Evolutionary conservation across 192 early-diverging fungal genomes (phyloP), one percentile per base, ranked within the genome.

Genomic region (Rhizophagus sp.): DNA sequence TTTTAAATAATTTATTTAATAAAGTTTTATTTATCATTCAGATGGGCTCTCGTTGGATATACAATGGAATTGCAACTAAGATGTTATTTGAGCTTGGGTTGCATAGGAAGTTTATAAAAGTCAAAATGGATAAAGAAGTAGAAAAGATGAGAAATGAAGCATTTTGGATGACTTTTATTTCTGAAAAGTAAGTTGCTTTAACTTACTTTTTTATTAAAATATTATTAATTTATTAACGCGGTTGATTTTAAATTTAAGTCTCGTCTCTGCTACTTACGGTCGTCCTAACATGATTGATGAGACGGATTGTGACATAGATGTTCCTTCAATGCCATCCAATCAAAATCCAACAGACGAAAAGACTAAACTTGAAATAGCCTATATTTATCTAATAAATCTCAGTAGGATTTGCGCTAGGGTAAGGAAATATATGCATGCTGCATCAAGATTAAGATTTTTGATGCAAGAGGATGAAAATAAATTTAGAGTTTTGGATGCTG

Each of bases 281-380:
- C 75, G 75, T 39, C 75, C 75, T 17, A 76, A 76, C 34, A 76
- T 76, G 75, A 76, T 76, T 22, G 75, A 76, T 24, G 75, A 76
- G 27, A 64, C 41, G 62, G 75, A 76, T 39, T 76, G 75, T 36
- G 61, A 76, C 34, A 19, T 76, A 13, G 75, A 76, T 22, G 75
- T 63, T 11, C 62, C 62, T 9, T 11, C 3, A 76, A 27, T 64
- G 9, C 62, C 75, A 22, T 13, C 8, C 25, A 19, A 64, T 64
- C 30, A 10, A 24, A 63, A 64, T 34, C 61, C 61, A 64, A 10
- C 34, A 2, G 62, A 76, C 19, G 75, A 76, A n/a, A 47, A 76
- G 17, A 25, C 61, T 13, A 25, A 33, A 76, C 62, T 76, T 25
- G n/a, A 76, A 27, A 76, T 76, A 63, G 75, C 75, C 19, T 76